These are phyloP conservation scores for Trichosporon ovoides DNA, from an alignment of 1,284 basidiomycete genomes.

Conservation along the genomic window DNA sequence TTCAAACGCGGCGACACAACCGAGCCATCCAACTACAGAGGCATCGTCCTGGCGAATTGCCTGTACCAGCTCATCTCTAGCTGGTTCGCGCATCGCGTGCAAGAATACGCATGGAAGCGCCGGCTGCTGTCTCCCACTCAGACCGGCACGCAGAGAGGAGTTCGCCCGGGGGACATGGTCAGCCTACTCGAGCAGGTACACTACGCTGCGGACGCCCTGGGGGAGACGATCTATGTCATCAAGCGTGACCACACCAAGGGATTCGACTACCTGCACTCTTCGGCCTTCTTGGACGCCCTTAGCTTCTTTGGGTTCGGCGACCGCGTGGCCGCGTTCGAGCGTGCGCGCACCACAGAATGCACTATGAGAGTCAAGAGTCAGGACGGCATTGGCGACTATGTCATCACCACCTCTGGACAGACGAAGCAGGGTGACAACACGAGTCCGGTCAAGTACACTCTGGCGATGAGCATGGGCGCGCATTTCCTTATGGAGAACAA, in stretches of 20 bases:
- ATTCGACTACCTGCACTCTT: slow-evolving; percentile 39
- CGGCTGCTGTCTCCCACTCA: slow-evolving; percentile 38
- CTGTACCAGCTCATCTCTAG: slow-evolving; percentile 8
- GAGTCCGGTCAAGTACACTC: slow-evolving; percentile 39
- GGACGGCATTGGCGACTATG: slow-evolving; percentile 17
- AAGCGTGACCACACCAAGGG: slow-evolving; percentile 19
- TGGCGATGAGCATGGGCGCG: slow-evolving; percentile 42
- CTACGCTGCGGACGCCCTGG: slow-evolving; percentile 25
- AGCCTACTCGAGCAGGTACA: slow-evolving; percentile 34
- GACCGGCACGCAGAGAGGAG: slow-evolving; percentile 43
- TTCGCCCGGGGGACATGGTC: slow-evolving; percentile 41
- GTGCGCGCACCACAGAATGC: slow-evolving; percentile 27
- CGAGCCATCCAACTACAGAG: slow-evolving; percentile 37
- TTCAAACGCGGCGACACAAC: slow-evolving; percentile 34
- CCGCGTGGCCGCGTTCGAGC: slow-evolving; percentile 32
- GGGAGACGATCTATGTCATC: slow-evolving; percentile 11
- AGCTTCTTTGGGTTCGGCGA: slow-evolving; percentile 40
- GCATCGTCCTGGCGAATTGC: slow-evolving; percentile 34
- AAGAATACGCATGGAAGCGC: slow-evolving; percentile 23
- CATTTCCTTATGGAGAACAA: too few species aligned
- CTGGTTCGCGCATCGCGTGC: slow-evolving; percentile 17
- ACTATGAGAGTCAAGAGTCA: slow-evolving; percentile 27
- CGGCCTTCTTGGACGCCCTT: slow-evolving; percentile 46
- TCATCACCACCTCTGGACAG: slow-evolving; percentile 15
- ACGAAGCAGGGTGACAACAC: slow-evolving; percentile 44